Percentiles rank a stretch among this genome's conserved stretches.
Evolutionary conservation across 2,329 filamentous ascomycete species (phyloP).

Genomic region (Diplodia seriata): DNA sequence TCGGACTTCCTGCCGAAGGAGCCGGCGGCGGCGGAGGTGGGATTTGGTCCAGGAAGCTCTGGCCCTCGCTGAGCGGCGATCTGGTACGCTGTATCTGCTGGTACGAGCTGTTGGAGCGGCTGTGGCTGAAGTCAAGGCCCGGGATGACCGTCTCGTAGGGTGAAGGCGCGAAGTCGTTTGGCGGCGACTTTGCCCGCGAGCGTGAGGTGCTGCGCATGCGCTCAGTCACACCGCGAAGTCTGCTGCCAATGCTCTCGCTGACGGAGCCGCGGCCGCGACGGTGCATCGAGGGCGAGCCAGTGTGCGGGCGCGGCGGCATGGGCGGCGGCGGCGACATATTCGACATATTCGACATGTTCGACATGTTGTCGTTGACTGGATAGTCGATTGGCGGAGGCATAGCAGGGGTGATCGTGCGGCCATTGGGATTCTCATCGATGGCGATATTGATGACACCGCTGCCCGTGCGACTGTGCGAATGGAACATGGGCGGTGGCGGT

Average conservation of each 20-base stretch:
- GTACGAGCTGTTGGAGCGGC: slow-evolving; percentile 34
- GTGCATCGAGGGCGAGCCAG: slow-evolving; percentile 52
- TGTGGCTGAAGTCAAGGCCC: slow-evolving; percentile 10
- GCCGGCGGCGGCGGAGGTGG: slow-evolving; percentile 47
- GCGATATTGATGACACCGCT: slow-evolving; percentile 55
- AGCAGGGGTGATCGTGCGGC: slow-evolving; percentile 34
- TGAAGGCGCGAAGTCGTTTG: slow-evolving; percentile 42
- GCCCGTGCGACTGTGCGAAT: slow-evolving; percentile 36
- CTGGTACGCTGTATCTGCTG: slow-evolving; percentile 30
- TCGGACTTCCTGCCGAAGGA: slow-evolving; percentile 35
- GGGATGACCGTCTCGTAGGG: slow-evolving; percentile 53
- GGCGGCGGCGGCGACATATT: slow-evolving; percentile 34
- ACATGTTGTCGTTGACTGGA: slow-evolving; percentile 6
- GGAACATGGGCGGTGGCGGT: slow-evolving; percentile 52
- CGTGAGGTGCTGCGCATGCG: slow-evolving; percentile 66
- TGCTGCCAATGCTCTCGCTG: slow-evolving; percentile 64
- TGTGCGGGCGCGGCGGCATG: slow-evolving; percentile 38
- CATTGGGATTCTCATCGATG: slow-evolving; percentile 50
- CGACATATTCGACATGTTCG: no score
- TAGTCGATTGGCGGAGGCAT: slow-evolving; percentile 27
- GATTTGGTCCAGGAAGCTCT: slow-evolving; percentile 40
- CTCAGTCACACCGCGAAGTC: slow-evolving; percentile 58
- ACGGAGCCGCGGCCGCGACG: slow-evolving; percentile 63
- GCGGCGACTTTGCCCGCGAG: slow-evolving; percentile 58
- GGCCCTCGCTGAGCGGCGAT: slow-evolving; percentile 42